Base-by-base conservation (phyloP, 176 grass and related monocot species). In the Bothriochloa decipiens region DNA sequence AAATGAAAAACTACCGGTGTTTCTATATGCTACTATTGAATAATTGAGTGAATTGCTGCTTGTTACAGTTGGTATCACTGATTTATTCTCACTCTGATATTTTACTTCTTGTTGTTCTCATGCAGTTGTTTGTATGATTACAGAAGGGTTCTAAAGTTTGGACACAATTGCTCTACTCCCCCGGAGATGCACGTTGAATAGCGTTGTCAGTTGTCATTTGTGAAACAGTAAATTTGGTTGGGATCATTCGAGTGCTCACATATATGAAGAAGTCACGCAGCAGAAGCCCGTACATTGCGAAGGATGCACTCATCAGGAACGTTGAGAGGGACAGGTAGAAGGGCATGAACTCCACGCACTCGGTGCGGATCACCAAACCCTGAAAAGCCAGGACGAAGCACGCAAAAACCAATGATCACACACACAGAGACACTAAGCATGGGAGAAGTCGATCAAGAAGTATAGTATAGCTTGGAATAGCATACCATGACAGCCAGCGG, bases 271-370 rank as follows among this genome's bases (percentile, higher is more conserved):
- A 82, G 74, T 97, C 90, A 3, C 62, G 86, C 43, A 91, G 77
- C 67, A 94, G 85, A 40, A 90, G 42, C 2, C 95, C 95, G 12
- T 97, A 94, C 20, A 79, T 37, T 14, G 89, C 91, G 50, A 94
- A 97, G 2, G 86, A 94, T 32, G 74, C 40, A 25, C 92, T 91
- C 91, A 86, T 94, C 46, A 97, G 83, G 69, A 97, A 75, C 6
- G 89, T 91, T 0, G 89, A 89, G 78, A 97, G 89, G 60, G 95
- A 97, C 5, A 97, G 84, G 63, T 91, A 94, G 86, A 97, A 97
- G 3, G 95, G 95, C 95, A 97, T 97, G 90, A 91, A 94, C 80
- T 97, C 92, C 81, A 97, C 86, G 42, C 92, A 94, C 83, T 91
- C 91, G 8, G 95, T 92, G 65, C 85, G 87, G 50, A 97, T 92